Evolutionary conservation across 495 filamentous ascomycete genomes (phyloP), one percentile per base, ranked within the genome.

Genomic region (Lasiosphaeria miniovina): DNA sequence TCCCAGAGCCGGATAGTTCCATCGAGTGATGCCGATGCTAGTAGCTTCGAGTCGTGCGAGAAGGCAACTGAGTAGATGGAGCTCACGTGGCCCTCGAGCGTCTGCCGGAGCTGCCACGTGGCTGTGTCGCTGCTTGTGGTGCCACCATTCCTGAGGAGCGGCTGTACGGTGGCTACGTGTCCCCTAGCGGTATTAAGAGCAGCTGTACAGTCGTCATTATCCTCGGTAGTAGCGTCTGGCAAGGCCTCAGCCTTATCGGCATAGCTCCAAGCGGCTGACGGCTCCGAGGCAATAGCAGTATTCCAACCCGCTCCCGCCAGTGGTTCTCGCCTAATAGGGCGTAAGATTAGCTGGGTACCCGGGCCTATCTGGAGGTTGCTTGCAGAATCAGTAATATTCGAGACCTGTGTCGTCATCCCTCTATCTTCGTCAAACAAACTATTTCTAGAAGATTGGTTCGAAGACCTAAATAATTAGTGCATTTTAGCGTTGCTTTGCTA

Each of bases 11-110:
- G 17, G 34, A 54, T 33, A 33, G 52, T 54, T 2, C 31, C 61
- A 40, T 77, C 65, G 41, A 40, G 0, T 0, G 70, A 75, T 17
- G 41, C 52, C 52, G 52, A 54, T n/a, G 33, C 52, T 0, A 54
- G 15, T 14, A 36, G 60, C 59, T 60, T 63, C 41, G 68, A 61
- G 58, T 78, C 64, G 9, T 60, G 68, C 17, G 74, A 77, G 66
- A 75, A 79, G 12, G 68, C 68, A 2, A 76, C 65, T 12, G 38
- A 66, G 52, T 15, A 59, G 49, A 74, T 62, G 12, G 0, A 38
- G 36, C 36, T 4, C n/a, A 54, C 55, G 59, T 75, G 66, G 57
- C 62, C 66, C 43, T 68, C 52, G 46, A 54, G n/a, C 52, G 52
- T 54, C 52, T 54, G 36, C 46, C 46, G 46, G 46, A 41, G 38